A percentile compares a stretch with the other conserved stretches of the same genome.
Evolutionary conservation across 768 basidiomycete genomes (phyloP).

Genomic region (Hydnomerulius pinastri): DNA sequence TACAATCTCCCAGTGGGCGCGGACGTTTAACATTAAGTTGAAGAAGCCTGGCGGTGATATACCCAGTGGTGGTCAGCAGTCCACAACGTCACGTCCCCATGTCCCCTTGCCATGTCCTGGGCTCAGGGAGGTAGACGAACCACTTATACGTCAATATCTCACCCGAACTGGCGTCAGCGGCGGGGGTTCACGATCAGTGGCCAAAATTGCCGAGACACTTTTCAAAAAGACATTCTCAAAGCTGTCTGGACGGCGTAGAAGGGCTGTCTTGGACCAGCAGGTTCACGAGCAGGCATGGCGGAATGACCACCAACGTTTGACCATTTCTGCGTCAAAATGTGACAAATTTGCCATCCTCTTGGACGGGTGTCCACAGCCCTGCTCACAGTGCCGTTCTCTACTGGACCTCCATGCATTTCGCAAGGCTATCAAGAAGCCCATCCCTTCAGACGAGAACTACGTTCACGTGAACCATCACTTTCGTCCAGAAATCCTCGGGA

Average conservation of each 20-base stretch:
- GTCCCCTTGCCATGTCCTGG: too few relatives aligned
- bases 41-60: too few relatives aligned
- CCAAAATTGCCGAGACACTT: neutral
- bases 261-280: too few relatives aligned
- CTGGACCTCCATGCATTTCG: neutral
- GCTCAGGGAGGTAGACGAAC: neutral
- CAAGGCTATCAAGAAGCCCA: too few relatives aligned
- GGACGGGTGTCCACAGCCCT: constrained; percentile 5
- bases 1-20: too few relatives aligned
- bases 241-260: too few relatives aligned
- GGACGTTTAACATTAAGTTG: too few relatives aligned
- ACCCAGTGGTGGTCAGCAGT: too few relatives aligned
- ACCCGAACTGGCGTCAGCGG: neutral
- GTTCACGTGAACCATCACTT: neutral
- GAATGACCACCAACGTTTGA: constrained; percentile 22
- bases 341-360: neutral
- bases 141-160: neutral
- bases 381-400: constrained; percentile 11
- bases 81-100: too few relatives aligned
- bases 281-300: constrained; percentile 24
- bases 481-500: neutral
- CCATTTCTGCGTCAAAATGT: constrained; percentile 17
- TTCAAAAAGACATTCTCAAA: neutral
- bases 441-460: neutral
- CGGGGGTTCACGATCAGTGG: neutral